Evolutionary conservation across 2,329 filamentous ascomycete species (phyloP).

Genomic region (Colletotrichum tropicale): DNA sequence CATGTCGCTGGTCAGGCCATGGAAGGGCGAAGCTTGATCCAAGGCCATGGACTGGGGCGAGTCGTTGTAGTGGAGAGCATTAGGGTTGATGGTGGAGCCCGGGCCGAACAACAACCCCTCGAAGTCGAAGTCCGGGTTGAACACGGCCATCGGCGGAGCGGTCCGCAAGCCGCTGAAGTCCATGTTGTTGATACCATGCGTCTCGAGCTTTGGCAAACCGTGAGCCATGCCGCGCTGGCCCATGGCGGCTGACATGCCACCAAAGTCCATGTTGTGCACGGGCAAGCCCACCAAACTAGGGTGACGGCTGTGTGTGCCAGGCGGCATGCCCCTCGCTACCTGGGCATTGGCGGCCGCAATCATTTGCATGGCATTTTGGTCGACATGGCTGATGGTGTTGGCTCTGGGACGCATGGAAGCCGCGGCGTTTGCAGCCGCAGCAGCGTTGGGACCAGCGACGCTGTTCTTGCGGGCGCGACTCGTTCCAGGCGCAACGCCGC

Average conservation of each 20-base stretch:
- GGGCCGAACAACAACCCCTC: slow-evolving; percentile 73
- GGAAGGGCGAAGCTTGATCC: slow-evolving; percentile 66
- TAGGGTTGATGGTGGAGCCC: slow-evolving; percentile 72
- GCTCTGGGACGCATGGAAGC: slow-evolving; percentile 82
- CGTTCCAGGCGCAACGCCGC: slow-evolving; percentile 65
- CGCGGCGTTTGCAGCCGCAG: slow-evolving; percentile 50
- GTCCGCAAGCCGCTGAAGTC: slow-evolving; percentile 78
- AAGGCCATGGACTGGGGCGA: slow-evolving; percentile 71
- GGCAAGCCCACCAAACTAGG: slow-evolving; percentile 74
- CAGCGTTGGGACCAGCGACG: slow-evolving; percentile 63
- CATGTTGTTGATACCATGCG: slow-evolving; percentile 65
- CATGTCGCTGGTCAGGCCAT: slow-evolving; percentile 59
- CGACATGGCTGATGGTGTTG: slow-evolving; percentile 95
- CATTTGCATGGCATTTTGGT: slow-evolving; percentile 76
- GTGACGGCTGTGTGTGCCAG: slow-evolving; percentile 64
- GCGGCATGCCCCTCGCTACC: slow-evolving; percentile 50
- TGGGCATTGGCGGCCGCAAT: slow-evolving; percentile 64
- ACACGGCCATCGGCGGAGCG: slow-evolving; percentile 70
- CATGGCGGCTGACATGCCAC: slow-evolving; percentile 73
- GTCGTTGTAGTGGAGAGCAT: slow-evolving; percentile 82
- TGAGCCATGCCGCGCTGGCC: slow-evolving; percentile 70
- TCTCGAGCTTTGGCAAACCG: slow-evolving; percentile 83
- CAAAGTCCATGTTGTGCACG: slow-evolving; percentile 64
- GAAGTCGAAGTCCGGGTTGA: slow-evolving; percentile 71
- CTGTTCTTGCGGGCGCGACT: slow-evolving; percentile 92